Percentiles rank a stretch among this genome's conserved stretches.
Conservation (phyloP, 176 grass and related monocot genomes). For the Zoysia pacifica region DNA sequence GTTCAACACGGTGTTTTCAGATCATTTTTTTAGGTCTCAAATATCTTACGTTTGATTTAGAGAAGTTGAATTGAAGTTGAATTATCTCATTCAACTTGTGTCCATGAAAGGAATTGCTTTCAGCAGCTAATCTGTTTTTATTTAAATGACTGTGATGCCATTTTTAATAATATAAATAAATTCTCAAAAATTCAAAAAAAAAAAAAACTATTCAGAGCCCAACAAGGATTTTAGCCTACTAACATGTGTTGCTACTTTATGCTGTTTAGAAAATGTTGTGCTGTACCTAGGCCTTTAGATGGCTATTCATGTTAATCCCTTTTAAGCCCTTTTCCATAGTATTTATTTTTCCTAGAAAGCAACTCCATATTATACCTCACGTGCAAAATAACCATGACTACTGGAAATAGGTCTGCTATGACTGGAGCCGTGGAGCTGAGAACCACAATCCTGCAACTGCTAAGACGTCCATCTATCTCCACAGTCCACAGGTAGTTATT, state of each 20-base stretch:
- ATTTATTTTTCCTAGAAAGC: not conserved
- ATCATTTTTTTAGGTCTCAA: not conserved
- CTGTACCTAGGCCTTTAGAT: not conserved
- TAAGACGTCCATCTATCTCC: constrained; percentile 97
- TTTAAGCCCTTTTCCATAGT: not conserved
- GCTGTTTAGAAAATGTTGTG: not conserved
- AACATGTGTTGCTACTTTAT: not conserved
- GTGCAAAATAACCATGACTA: not conserved
- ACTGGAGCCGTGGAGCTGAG: constrained; percentile 95
- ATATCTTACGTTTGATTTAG: not conserved
- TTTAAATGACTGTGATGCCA: not conserved
- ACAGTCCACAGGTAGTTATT: constrained; percentile 66
- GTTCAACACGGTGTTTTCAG: not conserved
- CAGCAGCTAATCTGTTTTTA: too few species aligned
- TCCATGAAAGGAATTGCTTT: too few species aligned
- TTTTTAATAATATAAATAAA: not conserved
- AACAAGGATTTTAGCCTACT: not conserved
- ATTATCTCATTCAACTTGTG: too few species aligned
- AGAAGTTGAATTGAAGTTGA: not conserved
- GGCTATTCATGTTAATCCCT: not conserved
- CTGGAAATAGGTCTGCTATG: constrained; percentile 75
- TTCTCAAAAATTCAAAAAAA: not conserved
- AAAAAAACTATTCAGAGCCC: not conserved
- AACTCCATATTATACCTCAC: not conserved
- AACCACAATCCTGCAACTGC: constrained; percentile 88